These are phyloP conservation scores for Alternaria burnsii DNA, from an alignment of 2,329 filamentous ascomycete species.

Conservation along the genomic window DNA sequence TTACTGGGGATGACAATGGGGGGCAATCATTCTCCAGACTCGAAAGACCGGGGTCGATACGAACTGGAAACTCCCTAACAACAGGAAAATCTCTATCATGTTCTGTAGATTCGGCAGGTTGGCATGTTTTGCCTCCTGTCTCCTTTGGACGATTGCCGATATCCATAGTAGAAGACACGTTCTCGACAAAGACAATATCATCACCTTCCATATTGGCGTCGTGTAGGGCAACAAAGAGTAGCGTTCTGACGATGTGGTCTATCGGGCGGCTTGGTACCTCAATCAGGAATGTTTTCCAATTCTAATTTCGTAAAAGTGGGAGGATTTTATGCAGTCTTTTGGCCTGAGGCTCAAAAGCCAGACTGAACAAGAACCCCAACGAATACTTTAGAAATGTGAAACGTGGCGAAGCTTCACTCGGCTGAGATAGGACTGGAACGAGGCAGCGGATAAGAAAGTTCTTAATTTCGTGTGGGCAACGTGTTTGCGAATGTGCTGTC, in stretches of 20 bases:
- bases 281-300: neutral
- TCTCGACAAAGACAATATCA: constrained; percentile 24
- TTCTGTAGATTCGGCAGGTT: neutral
- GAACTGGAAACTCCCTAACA: neutral
- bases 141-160: rapidly evolving
- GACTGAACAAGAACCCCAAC: neutral
- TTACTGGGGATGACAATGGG: neutral
- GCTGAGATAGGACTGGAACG: neutral
- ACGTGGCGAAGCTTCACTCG: neutral
- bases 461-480: neutral
- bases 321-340: neutral
- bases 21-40: neutral
- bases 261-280: rapidly evolving
- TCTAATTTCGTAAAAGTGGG: neutral
- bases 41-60: rapidly evolving
- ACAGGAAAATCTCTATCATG: no score
- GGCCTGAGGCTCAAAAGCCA: neutral
- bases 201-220: constrained; percentile 12
- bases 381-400: neutral
- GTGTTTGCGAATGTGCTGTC: neutral
- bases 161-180: constrained; percentile 9
- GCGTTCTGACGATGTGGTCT: neutral
- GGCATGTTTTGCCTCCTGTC: neutral
- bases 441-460: neutral
- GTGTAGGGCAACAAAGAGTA: neutral